Evolutionary conservation across 306 rosid species (phyloP).

Genomic region (Benincasa hispida): DNA sequence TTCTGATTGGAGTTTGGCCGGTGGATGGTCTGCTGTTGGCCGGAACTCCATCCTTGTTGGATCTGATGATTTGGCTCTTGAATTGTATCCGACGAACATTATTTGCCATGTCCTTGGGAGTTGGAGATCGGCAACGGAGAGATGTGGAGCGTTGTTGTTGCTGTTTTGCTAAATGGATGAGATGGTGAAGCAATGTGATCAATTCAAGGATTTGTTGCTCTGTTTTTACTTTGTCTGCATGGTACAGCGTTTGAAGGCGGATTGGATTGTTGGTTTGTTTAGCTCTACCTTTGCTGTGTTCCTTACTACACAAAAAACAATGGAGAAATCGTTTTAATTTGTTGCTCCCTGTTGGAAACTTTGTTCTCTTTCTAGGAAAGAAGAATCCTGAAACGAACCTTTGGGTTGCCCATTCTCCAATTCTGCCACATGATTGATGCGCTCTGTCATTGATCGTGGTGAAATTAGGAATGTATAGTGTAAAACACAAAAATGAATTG

Average conservation of each 20-base stretch:
- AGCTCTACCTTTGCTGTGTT: conserved; percentile 32
- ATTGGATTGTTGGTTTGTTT: conserved; percentile 25
- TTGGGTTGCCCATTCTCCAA: conserved; percentile 93
- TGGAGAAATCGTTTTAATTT: neutral
- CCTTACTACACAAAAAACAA: conserved; percentile 36
- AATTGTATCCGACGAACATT: conserved; percentile 12
- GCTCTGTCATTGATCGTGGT: conserved; percentile 43
- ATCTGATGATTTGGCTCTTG: conserved; percentile 12
- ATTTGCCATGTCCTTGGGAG: conserved; percentile 30
- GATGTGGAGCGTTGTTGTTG: conserved; percentile 40
- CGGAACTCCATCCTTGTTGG: conserved; percentile 26
- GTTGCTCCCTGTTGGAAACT: neutral
- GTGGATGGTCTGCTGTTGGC: conserved; percentile 12
- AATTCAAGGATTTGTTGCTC: conserved; percentile 57
- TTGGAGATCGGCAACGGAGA: conserved; percentile 41
- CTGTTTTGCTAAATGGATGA: conserved; percentile 41
- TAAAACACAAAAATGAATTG: neutral
- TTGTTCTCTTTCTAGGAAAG: neutral
- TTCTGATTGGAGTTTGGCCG: neutral
- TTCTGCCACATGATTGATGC: conserved; percentile 93
- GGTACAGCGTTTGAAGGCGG: conserved; percentile 78
- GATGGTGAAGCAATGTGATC: conserved; percentile 55
- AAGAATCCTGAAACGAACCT: conserved; percentile 25
- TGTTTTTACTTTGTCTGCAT: conserved; percentile 60
- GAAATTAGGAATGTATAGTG: neutral